Conservation (phyloP, 2,329 filamentous ascomycete species). For the Graphilbum sp. region DNA sequence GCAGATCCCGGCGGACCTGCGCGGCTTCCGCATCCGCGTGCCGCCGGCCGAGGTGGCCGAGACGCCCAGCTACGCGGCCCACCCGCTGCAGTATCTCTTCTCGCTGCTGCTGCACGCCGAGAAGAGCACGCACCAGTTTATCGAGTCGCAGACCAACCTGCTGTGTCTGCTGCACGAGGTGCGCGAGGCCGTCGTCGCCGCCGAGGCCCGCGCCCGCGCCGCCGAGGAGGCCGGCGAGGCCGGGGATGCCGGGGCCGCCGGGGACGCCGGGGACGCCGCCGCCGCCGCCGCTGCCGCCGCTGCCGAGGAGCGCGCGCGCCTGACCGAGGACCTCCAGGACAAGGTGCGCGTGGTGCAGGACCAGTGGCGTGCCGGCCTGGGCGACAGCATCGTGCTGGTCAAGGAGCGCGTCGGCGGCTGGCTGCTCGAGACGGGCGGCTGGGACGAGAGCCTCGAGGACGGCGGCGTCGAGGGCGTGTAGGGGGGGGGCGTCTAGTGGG, state of each 20-base stretch:
- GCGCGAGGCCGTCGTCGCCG: slow-evolving; percentile 58
- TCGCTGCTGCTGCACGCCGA: slow-evolving; percentile 72
- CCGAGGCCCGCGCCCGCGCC: slow-evolving; percentile 32
- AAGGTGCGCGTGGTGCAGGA: slow-evolving; percentile 83
- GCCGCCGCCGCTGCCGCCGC: slow-evolving; percentile 11
- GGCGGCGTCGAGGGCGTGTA: slow-evolving; percentile 32
- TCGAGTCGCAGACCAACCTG: slow-evolving; percentile 84
- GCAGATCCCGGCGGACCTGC: slow-evolving; percentile 43
- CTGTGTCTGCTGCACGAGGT: slow-evolving; percentile 85
- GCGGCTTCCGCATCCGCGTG: slow-evolving; percentile 56
- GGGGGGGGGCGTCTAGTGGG: slow-evolving; percentile 7
- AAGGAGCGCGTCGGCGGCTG: slow-evolving; percentile 60
- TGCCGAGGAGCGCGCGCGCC: slow-evolving; percentile 38
- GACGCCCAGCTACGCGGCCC: slow-evolving; percentile 64
- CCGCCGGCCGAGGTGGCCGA: slow-evolving; percentile 67
- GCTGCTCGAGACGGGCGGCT: slow-evolving; percentile 64
- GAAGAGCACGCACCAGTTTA: slow-evolving; percentile 91
- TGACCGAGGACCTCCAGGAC: slow-evolving; percentile 83
- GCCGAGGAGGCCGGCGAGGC: not conserved
- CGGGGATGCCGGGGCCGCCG: slow-evolving; percentile 12
- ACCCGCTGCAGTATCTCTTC: slow-evolving; percentile 83
- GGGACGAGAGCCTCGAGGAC: slow-evolving; percentile 62
- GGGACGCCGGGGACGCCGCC: not conserved
- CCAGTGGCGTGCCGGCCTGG: slow-evolving; percentile 80
- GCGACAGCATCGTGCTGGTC: slow-evolving; percentile 54